Evolutionary conservation across 768 basidiomycete species (phyloP), one percentile per base, ranked within the genome.

Genomic region (Russula foetens): DNA sequence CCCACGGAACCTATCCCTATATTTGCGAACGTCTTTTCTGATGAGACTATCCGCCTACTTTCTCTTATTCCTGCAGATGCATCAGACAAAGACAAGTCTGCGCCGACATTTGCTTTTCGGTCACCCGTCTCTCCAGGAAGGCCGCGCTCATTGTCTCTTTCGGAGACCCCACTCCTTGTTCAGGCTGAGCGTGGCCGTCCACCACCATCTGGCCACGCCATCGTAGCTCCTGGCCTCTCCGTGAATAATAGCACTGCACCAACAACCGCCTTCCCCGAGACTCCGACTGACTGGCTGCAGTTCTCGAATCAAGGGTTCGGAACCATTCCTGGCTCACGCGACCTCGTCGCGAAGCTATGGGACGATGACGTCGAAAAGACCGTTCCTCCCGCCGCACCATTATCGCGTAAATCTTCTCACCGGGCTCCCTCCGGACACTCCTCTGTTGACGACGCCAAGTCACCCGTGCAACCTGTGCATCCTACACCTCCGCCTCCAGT

Each of bases 291-390:
- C 65, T 91, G 89, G 89, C 69, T 76, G 6, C 80, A 84, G 41
- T 90, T 91, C 71, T 84, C 87, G 0, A 72, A 79, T 1, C 73
- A 80, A 0, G 89, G 89, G 3, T 91, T 80, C 14, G 77, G 76
- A 33, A 72, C 79, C 44, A 65, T 74, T 0, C 71, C 75, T 7
- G 68, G 75, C 11, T 67, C 72, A 17, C 72, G 70, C 19, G 78
- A 79, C 21, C 77, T 91, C 4, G 81, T 81, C 12, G 71, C 77
- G 1, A 83, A 84, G 0, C 75, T 88, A 11, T 71, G 83, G 38
- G 82, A 85, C 55, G 79, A 74, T 51, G 84, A 88, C 59, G 60
- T 83, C 28, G 88, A 88, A 67, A 71, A 78, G 5, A 83, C 81
- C 1, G 63, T 67, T 4, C 81, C 82, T 0, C 66, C 59, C 6